Evolutionary conservation across 805 yeast genomes (phyloP), one percentile per base, ranked within the genome.

Genomic region (Blastobotrys parvus): DNA sequence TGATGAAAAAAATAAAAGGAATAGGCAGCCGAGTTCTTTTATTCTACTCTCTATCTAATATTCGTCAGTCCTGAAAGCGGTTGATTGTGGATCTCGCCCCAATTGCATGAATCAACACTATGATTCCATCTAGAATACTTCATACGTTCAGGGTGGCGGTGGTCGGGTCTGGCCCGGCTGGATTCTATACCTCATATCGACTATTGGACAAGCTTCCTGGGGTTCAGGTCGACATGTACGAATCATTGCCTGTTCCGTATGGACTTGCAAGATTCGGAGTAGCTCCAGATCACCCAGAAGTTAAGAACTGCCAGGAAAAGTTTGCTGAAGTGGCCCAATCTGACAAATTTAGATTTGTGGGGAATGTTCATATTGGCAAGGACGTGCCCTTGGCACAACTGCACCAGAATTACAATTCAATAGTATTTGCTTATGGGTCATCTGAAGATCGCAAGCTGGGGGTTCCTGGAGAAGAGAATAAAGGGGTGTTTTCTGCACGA

Each of bases 241-340:
- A 92, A 56, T 72, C 77, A 48, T 65, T 80, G 20, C 95, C 97
- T 0, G 80, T 88, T 4, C 98, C 98, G 0, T 90, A 74, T 65
- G 99, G 99, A 0, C 69, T 92, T 27, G 79, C 89, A 34, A 65
- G 99, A 29, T 89, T 75, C 58, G 99, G 99, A 1, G 97, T 92
- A n/a, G 97, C 98, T 0, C 99, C 99, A 2, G 99, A 92, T 63
- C 97, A 92, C 62, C 95, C 96, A 0, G 97, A 92, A 56, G 97
- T 92, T 25, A 90, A 89, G 49, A 63, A 64, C 46, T 68, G 72
- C 68, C 71, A 80, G 59, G 82, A 82, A 16, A 79, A 88, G 41
- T 82, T 92, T 57, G 72, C 71, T 7, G 78, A 80, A 42, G 65
- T 69, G 18, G 63, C 61, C 2, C 37, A 38, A 18, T 7, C 29